Base-by-base conservation (phyloP, 2,329 filamentous ascomycete species). In the Nemania abortiva region DNA sequence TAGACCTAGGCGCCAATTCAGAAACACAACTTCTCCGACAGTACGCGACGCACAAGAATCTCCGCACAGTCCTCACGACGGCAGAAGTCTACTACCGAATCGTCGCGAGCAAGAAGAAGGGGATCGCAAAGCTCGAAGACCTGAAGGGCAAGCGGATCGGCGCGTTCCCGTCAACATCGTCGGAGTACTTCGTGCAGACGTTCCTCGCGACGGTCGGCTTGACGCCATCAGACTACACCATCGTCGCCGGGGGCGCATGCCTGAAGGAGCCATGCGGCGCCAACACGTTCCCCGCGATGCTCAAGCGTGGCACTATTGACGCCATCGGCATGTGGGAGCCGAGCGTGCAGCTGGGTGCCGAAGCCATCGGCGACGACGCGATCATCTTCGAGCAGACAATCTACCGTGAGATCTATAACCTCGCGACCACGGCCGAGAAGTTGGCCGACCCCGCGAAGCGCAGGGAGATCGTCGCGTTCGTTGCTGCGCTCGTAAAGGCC, bases 311-410 rank as follows among this genome's bases (percentile, higher is more conserved):
- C 1, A 68, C 72, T 34, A 72, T 80, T 27, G 77, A 80, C 66
- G 78, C 77, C 0, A 78, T 79, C 37, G 78, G 77, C 31, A 73
- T 78, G 62, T 81, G 78, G 79, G 79, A 80, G 73, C 77, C 79
- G 24, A 74, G 76, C 18, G 76, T 79, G 7, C 74, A 80, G 73
- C 15, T 80, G 3, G 78, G 72, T 3, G 72, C 75, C 31, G 64
- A 75, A 11, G 75, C 74, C 1, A 52, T 78, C n/a, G 77, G 74
- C 1, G 59, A 64, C 22, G 74, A 76, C 34, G 74, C 73, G 10
- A 66, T 77, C 47, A 67, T 79, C 15, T 80, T 80, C 64, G 72
- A 80, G 61, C 69, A 72, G 53, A 73, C 74, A 1, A 61, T 75
- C 6, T 80, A 80, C 67, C 74, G 78, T 34, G 79, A 80, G 73